Percentiles rank a stretch among this genome's conserved stretches.
phyloP scores from a whole-genome alignment of 2,329 filamentous ascomycete species.

The Diplodia corticola region DNA sequence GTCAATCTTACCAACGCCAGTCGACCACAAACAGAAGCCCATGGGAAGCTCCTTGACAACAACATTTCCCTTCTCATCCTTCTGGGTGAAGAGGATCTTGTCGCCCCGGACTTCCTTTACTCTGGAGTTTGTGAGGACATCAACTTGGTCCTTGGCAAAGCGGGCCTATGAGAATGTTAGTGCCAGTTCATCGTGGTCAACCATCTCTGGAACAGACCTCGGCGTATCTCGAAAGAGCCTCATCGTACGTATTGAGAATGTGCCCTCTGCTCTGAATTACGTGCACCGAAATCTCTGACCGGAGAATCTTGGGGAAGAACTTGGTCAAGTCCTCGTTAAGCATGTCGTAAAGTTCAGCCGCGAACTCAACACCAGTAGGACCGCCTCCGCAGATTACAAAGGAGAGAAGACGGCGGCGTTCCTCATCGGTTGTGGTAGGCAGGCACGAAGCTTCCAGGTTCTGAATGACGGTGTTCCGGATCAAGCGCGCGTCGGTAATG shows the following conservation, averaged over 20 bases:
- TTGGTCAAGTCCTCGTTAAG: slow-evolving; percentile 88
- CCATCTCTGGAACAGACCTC: slow-evolving; percentile 53
- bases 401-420: slow-evolving; percentile 81
- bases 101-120: slow-evolving; percentile 86
- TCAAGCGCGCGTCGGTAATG: slow-evolving; percentile 85
- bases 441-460: slow-evolving; percentile 90
- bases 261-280: slow-evolving; percentile 92
- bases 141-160: slow-evolving; percentile 87
- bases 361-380: slow-evolving; percentile 96
- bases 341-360: slow-evolving; percentile 92
- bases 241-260: slow-evolving; percentile 97
- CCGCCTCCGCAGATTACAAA: slow-evolving; percentile 97
- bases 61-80: slow-evolving; percentile 67
- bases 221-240: slow-evolving; percentile 87
- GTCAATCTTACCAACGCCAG: slow-evolving; percentile 65
- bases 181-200: neutral
- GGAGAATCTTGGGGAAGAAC: slow-evolving; percentile 83
- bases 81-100: slow-evolving; percentile 86
- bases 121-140: slow-evolving; percentile 87
- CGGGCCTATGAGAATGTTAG: slow-evolving; percentile 52
- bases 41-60: slow-evolving; percentile 92
- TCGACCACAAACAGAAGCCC: slow-evolving; percentile 97
- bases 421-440: slow-evolving; percentile 87
- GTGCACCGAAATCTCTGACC: slow-evolving; percentile 97
- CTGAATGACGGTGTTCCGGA: slow-evolving; percentile 82